Percentiles rank a stretch among this genome's conserved stretches.
These are phyloP conservation scores for Coprinellus aureogranulatus DNA, from an alignment of 768 basidiomycete genomes.

Conservation along the genomic window DNA sequence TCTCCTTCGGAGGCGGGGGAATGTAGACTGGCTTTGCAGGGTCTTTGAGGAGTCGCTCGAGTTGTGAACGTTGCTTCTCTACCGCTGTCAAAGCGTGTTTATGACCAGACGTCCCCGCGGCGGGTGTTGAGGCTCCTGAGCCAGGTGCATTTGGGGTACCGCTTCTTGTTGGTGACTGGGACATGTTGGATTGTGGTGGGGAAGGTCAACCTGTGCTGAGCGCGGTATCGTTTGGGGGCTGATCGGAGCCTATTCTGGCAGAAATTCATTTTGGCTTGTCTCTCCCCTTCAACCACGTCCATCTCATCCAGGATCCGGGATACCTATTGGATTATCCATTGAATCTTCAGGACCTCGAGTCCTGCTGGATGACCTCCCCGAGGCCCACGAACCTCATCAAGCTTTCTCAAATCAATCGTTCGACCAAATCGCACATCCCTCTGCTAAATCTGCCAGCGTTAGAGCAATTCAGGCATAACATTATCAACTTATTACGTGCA, in stretches of 20 bases:
- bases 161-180: background rate
- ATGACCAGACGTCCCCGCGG: conserved; percentile 25
- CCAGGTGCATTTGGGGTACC: conserved; percentile 12
- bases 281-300: background rate
- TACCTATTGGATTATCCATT: background rate
- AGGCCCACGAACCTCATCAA: background rate
- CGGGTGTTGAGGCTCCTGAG: conserved; percentile 17
- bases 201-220: background rate
- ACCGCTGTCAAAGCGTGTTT: conserved; percentile 51
- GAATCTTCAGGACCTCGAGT: too few relatives aligned
- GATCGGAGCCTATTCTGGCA: background rate
- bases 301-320: background rate
- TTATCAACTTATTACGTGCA: conserved; percentile 50
- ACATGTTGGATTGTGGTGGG: background rate
- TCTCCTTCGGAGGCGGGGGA: conserved; percentile 79
- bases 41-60: conserved; percentile 87
- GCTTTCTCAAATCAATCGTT: conserved; percentile 27
- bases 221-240: background rate
- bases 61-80: conserved; percentile 60
- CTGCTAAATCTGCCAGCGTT: conserved; percentile 48
- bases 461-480: conserved; percentile 57
- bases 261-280: background rate
- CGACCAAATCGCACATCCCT: conserved; percentile 35
- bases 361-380: background rate
- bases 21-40: conserved; percentile 80